Conservation (phyloP, 257 asterid species). For the Plantago ovata region DNA sequence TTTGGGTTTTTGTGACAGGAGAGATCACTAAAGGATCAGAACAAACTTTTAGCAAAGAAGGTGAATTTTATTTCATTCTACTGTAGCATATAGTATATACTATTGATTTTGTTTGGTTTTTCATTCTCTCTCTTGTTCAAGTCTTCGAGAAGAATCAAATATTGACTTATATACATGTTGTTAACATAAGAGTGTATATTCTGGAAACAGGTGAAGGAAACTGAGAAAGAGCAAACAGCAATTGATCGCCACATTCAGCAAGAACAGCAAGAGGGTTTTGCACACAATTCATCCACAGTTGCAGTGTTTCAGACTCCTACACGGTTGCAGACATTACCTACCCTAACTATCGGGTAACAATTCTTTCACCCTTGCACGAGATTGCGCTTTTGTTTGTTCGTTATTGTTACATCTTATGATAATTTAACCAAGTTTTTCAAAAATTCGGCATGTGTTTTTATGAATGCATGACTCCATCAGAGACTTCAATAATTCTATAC, state of each 20-base stretch:
- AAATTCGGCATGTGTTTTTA: neutral
- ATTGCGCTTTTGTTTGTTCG: too few species aligned
- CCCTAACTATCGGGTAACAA: slow-evolving; percentile 38
- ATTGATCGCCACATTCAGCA: slow-evolving; percentile 4
- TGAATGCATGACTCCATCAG: neutral
- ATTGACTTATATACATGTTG: too few species aligned
- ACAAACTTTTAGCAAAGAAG: slow-evolving; percentile 48
- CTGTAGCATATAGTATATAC: neutral
- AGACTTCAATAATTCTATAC: too few species aligned
- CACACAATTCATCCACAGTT: slow-evolving; percentile 16
- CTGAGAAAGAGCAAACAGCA: slow-evolving; percentile 23
- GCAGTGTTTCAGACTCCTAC: slow-evolving; percentile 23
- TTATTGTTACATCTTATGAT: neutral
- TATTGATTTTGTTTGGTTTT: neutral
- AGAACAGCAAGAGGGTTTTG: slow-evolving; percentile 22
- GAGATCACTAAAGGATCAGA: slow-evolving; percentile 54
- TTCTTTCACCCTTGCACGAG: neutral
- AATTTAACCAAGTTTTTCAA: neutral
- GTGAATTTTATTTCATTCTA: slow-evolving; percentile 17
- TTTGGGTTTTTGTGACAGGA: slow-evolving; percentile 40
- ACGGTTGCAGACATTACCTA: slow-evolving; percentile 18
- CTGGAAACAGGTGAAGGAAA: slow-evolving; percentile 39
- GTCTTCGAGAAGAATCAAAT: neutral
- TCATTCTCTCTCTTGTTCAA: neutral
- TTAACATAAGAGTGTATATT: neutral